These are phyloP conservation scores for Phytophthora brassicae DNA, from an alignment of 352 stramenopile species.

Conservation along the genomic window DNA sequence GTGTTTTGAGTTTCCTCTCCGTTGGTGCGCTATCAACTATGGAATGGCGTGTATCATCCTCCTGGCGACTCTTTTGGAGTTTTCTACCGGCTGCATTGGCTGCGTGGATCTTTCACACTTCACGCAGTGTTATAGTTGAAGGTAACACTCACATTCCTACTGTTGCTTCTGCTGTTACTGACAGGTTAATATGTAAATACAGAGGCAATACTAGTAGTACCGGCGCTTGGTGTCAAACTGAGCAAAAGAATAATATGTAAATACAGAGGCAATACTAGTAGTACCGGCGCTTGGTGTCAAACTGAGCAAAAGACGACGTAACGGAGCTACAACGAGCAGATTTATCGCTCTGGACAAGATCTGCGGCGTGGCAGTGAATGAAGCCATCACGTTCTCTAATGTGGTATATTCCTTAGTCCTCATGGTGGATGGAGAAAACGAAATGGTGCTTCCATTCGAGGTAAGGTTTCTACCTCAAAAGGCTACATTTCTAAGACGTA, in stretches of 20 bases:
- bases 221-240: conserved; percentile 73
- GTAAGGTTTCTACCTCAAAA: conserved; percentile 27
- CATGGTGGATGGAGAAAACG: conserved; percentile 60
- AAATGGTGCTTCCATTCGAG: conserved; percentile 82
- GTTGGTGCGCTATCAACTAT: conserved; percentile 22
- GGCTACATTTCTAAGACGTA: background rate
- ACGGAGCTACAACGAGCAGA: conserved; percentile 33
- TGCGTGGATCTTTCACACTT: conserved; percentile 17
- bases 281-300: conserved; percentile 77
- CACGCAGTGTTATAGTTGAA: conserved; percentile 33
- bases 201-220: conserved; percentile 82
- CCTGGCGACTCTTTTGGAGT: conserved; percentile 9
- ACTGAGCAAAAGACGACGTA: conserved; percentile 58
- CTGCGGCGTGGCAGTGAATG: conserved; percentile 76
- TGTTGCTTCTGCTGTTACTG: conserved; percentile 3
- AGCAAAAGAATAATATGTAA: conserved; percentile 39
- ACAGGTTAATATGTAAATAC: background rate
- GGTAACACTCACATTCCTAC: conserved; percentile 4
- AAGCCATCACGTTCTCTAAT: conserved; percentile 76
- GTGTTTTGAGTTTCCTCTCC: conserved; percentile 14
- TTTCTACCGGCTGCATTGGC: conserved; percentile 22
- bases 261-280: conserved; percentile 72
- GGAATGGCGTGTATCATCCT: conserved; percentile 25
- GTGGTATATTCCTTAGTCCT: conserved; percentile 85
- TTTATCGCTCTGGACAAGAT: conserved; percentile 46